phyloP scores from a whole-genome alignment of 1,284 basidiomycete species.

The Microbotryum saponariae region DNA sequence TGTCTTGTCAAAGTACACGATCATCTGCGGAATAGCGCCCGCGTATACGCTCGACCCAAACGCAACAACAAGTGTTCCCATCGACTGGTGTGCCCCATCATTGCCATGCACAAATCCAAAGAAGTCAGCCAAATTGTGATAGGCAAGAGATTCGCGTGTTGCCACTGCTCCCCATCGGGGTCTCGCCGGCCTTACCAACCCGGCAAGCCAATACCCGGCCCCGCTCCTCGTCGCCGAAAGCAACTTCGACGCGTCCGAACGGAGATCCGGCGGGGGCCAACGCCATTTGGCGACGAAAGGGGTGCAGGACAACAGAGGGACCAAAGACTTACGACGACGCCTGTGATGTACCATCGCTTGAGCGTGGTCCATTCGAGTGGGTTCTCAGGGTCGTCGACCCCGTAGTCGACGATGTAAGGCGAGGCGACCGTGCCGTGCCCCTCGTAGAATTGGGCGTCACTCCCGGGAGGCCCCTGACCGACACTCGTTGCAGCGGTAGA shows the following conservation, averaged over 20 bases:
- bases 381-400: slow-evolving; percentile 18
- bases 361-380: slow-evolving; percentile 14
- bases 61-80: too few relatives aligned
- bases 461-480: too few relatives aligned
- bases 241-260: neutral
- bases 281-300: neutral
- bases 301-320: neutral
- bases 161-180: neutral
- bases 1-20: slow-evolving; percentile 5
- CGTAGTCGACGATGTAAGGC: slow-evolving; percentile 29
- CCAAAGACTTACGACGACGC: neutral
- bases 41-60: neutral
- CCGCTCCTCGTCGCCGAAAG: neutral
- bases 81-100: too few relatives aligned
- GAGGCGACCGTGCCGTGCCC: slow-evolving; percentile 23
- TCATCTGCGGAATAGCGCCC: slow-evolving; percentile 14
- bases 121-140: slow-evolving; percentile 12
- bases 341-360: slow-evolving; percentile 15
- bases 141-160: neutral
- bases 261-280: neutral
- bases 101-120: neutral
- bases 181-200: neutral
- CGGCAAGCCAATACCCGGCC: slow-evolving; percentile 43
- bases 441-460: slow-evolving; percentile 5
- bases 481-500: too few relatives aligned